Evolutionary conservation across 2,329 filamentous ascomycete genomes (phyloP).

Genomic region (Apiospora koreana): DNA sequence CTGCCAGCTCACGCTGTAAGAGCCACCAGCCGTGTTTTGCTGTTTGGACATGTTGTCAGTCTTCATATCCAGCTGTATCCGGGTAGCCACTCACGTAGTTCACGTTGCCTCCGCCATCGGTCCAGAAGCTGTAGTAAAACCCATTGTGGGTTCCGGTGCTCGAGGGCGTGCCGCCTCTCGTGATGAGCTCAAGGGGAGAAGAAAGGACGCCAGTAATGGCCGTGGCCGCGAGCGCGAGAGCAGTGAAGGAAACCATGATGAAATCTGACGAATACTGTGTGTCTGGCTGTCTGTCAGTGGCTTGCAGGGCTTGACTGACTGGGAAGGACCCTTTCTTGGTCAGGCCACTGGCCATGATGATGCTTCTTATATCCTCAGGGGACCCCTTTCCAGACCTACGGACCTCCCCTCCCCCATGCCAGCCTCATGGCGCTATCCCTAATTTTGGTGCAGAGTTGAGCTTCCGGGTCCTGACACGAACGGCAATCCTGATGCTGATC

Average conservation of each 20-base stretch:
- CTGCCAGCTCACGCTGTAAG: constrained; percentile 52
- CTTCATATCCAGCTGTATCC: too few species aligned
- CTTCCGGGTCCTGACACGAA: neutral
- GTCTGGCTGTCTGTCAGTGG: too few species aligned
- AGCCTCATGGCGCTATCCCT: neutral
- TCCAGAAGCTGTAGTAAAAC: constrained; percentile 63
- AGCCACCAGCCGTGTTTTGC: constrained; percentile 53
- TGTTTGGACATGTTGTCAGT: neutral
- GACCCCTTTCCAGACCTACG: neutral
- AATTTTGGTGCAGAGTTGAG: neutral
- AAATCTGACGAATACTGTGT: neutral
- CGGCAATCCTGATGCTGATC: neutral
- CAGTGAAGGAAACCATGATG: constrained; percentile 28
- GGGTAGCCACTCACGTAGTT: constrained; percentile 40
- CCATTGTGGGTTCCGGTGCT: constrained; percentile 47
- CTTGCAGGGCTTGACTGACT: neutral
- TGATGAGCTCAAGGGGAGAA: constrained; percentile 29
- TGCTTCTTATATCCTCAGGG: neutral
- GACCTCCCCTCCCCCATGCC: neutral
- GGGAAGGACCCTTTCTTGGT: neutral
- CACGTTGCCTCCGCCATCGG: constrained; percentile 52
- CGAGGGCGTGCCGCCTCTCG: constrained; percentile 25
- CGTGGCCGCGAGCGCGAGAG: constrained; percentile 28
- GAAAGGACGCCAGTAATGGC: constrained; percentile 28
- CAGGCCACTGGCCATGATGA: neutral